These are phyloP conservation scores for Apiotrichum gamsii DNA, from an alignment of 1,284 basidiomycete genomes.

Conservation along the genomic window DNA sequence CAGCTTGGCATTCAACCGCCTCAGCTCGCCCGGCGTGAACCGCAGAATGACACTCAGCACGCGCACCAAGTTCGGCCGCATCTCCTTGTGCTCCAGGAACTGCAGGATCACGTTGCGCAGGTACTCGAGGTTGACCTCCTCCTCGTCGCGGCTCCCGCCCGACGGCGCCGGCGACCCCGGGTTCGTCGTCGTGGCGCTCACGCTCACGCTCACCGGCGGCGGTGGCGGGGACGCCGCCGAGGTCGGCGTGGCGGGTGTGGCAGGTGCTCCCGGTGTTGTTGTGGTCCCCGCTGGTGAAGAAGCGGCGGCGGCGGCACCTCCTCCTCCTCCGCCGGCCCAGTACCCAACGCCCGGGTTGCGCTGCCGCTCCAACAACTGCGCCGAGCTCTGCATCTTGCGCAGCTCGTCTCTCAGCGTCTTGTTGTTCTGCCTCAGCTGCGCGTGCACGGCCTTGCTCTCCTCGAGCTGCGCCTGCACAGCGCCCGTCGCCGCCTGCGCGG, in stretches of 20 bases:
- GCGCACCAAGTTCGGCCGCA: constrained; percentile 80
- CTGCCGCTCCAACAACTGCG: constrained; percentile 77
- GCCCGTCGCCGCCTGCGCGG: constrained; percentile 33
- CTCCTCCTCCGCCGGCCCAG: constrained; percentile 54
- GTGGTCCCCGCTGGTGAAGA: too few species aligned
- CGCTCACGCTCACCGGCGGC: constrained; percentile 1
- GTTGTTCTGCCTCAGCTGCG: constrained; percentile 50
- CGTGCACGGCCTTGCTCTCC: constrained; percentile 36
- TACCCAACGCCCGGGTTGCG: constrained; percentile 89
- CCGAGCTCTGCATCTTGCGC: constrained; percentile 84
- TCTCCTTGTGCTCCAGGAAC: constrained; percentile 83
- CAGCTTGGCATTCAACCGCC: constrained; percentile 67
- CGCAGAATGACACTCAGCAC: constrained; percentile 84
- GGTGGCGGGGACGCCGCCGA: neutral
- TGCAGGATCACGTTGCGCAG: constrained; percentile 87
- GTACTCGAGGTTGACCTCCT: constrained; percentile 93
- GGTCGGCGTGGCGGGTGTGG: neutral
- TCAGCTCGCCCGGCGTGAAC: constrained; percentile 88
- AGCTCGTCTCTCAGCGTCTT: constrained; percentile 82
- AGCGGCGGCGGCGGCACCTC: neutral
- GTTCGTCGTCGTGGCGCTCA: neutral
- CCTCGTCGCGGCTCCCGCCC: constrained; percentile 55
- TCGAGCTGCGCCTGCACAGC: constrained; percentile 44
- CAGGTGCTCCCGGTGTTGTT: neutral
- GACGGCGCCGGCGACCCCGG: neutral